Evolutionary conservation across 805 yeast genomes (phyloP), one percentile per base, ranked within the genome.

Genomic region (Kodamaea leandrae): DNA sequence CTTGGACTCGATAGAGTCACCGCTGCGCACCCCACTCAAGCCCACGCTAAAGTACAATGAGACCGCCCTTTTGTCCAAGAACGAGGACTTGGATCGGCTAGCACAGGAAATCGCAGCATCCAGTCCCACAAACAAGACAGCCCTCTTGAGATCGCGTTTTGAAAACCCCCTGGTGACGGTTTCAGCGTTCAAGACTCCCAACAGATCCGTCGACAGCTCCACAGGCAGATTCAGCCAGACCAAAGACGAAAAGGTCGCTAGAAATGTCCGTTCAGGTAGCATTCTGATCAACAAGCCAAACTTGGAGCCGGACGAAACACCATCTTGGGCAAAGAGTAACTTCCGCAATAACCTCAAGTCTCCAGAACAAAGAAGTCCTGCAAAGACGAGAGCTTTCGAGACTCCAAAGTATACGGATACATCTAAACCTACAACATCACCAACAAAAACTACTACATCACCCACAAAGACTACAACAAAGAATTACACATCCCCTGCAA

Each of bases 121-220:
- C 23, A 53, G 55, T 15, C 57, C 64, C 6, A 32, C 32, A 23
- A 10, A n/a, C n/a, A 61, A 58, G 32, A 52, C 60, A 4, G 60
- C 55, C 4, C 45, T 63, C 15, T 49, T 66, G 12, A 52, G 66
- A 29, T 48, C 64, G 4, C 55, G 59, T 28, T 69, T 62, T 42
- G 72, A 67, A 38, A 55, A 71, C 0, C 70, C 71, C 2, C 66
- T 72, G 9, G 74, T 67, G 1, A 69, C 73, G 0, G 66, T 69
- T 3, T 63, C 70, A 2, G 60, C 71, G 4, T 69, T 69, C 52
- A 68, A 67, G 43, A 52, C 61, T 13, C 63, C 70, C 1, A 46
- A 34, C 34, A 54, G 55, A 37, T 41, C 51, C 13, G 45, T 36
- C 27, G 32, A 15, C 19, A 12, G 12, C 15, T 6, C 17, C 19